phyloP scores from a whole-genome alignment of 345 rosid species.

The Excoecaria agallocha region DNA sequence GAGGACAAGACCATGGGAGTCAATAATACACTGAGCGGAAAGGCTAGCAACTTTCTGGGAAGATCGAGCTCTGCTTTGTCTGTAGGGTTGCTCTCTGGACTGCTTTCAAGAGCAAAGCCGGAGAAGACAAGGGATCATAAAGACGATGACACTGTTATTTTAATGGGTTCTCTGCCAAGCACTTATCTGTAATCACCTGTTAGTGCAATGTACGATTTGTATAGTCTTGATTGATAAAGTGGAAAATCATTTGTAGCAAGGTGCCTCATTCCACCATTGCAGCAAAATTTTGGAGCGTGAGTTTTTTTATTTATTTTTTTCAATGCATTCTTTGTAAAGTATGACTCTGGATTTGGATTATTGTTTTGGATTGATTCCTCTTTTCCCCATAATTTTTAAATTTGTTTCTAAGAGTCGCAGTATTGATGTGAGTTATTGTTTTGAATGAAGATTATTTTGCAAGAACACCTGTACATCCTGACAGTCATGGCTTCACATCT shows the following conservation, averaged over 20 bases:
- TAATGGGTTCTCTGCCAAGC: slow-evolving; percentile 78
- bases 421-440: no score
- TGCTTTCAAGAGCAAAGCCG: slow-evolving; percentile 55
- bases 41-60: slow-evolving; percentile 32
- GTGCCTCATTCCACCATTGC: neutral
- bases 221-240: slow-evolving; percentile 11
- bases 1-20: slow-evolving; percentile 21
- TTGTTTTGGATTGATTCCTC: neutral
- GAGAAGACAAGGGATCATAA: slow-evolving; percentile 34
- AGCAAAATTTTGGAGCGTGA: slow-evolving; percentile 9
- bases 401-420: neutral
- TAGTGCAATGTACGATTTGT: slow-evolving; percentile 18
- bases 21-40: slow-evolving; percentile 22
- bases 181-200: slow-evolving; percentile 41
- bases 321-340: neutral
- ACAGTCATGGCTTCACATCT: no score
- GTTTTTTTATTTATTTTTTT: neutral
- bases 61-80: slow-evolving; percentile 46
- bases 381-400: neutral
- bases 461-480: no score
- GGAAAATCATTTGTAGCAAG: slow-evolving; percentile 8
- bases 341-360: neutral
- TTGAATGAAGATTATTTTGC: no score
- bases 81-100: slow-evolving; percentile 49
- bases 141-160: slow-evolving; percentile 51